Evolutionary conservation across 1,139 yeast species (phyloP), one percentile per base, ranked within the genome.

Genomic region (Taphrina sp.): DNA sequence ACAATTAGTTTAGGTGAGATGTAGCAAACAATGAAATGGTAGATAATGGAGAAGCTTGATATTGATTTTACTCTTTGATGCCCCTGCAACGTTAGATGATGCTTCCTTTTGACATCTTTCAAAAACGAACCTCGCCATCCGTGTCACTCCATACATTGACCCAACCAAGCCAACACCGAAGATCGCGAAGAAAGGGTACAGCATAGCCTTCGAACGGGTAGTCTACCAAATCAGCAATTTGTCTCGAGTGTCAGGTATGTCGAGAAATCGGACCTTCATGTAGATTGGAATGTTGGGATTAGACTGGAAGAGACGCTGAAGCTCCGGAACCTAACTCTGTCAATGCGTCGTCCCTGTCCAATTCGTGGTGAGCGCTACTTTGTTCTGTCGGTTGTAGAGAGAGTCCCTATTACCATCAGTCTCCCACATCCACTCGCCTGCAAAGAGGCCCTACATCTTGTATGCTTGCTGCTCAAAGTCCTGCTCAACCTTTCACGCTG

Each of bases 171-270:
- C 57, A 29, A 31, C 12, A 23, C 47, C 49, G 76, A 89, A 85
- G 64, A 86, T 76, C 64, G 89, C 94, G 77, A 82, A 86, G 81
- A 84, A 90, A 71, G 96, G 96, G 75, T 85, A 86, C 65, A 89
- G 79, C 71, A 84, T 74, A 68, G 79, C 74, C 75, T 86, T 87
- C 64, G 96, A 82, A 74, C 90, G 82, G 42, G 74, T 73, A 58
- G 68, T 67, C 59, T 57, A 17, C 22, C 14, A 7, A 33, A 12
- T 49, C 16, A 26, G 37, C 26, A 14, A 3, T 14, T 5, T 5
- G 22, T 17, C 45, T 8, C 17, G 3, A 10, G 3, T 34, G 12
- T 8, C 8, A 5, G 2, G 20, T 12, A 24, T 3, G 17, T 22
- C 33, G 33, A 17, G 3, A 12, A 12, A 7, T 26, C 7, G 31